Evolutionary conservation across 169 alveolate genomes (phyloP), one percentile per base, ranked within the genome.

Genomic region (Babesia sp.): DNA sequence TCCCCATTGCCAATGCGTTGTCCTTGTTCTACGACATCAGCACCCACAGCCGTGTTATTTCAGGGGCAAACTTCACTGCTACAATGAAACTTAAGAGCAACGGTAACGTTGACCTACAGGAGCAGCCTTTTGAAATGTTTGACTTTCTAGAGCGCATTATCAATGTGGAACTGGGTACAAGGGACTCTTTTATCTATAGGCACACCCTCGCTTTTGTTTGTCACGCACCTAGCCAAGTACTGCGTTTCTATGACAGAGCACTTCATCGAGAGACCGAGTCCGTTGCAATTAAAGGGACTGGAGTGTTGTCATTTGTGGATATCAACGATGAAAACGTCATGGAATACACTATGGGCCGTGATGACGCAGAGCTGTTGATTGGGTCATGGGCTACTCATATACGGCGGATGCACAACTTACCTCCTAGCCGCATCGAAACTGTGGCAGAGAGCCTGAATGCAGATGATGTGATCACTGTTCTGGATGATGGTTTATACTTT

Each of bases 1-100:
- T 67, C 55, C 31, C 44, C 42, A 55, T 77, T 22, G 51, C 54
- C 24, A 50, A 42, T 51, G 67, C 64, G 31, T 12, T 77, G 42
- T 77, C 86, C 18, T 39, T 77, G n/a, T 69, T 77, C 36, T 56
- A 77, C 57, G 86, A 77, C 53, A 39, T 77, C 54, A 77, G 59
- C 48, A 18, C 63, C 44, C 84, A 69, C 50, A 69, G 79, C 45
- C 79, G 79, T 34, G 59, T 55, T 20, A 37, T 68, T 44, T 77
- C 73, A 16, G 76, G 71, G 39, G 68, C 67, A 0, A 64, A 74
- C 41, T 55, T 61, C n/a, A 59, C 42, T 55, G 31, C 33, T 33
- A 55, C 44, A 33, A 57, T 74, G 77, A 51, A 51, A 24, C 57
- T 69, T 14, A 58, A 54, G 9, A 64, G 26, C 36, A 37, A 34